Percentiles rank a stretch among this genome's conserved stretches.
Evolutionary conservation across 164 flowering plant species (phyloP).

Genomic region (Echeveria elegans): DNA sequence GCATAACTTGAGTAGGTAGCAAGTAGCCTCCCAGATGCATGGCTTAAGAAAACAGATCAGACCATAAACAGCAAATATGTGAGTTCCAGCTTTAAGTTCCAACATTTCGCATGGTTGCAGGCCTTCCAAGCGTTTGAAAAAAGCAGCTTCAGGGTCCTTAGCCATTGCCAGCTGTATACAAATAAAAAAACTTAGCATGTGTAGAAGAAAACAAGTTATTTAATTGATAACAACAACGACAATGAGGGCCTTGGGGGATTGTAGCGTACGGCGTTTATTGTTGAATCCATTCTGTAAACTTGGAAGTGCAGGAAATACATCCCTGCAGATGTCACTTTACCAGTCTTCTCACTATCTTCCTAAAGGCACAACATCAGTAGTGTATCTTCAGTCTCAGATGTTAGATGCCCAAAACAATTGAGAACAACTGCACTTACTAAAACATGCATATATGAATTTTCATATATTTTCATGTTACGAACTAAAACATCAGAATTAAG

Average conservation of each 20-base stretch:
- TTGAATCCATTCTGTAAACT: slow-evolving; percentile 96
- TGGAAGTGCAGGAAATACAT: slow-evolving; percentile 99
- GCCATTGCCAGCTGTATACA: slow-evolving; percentile 83
- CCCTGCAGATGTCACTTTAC: slow-evolving; percentile 94
- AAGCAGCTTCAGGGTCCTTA: slow-evolving; percentile 94
- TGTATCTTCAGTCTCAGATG: background rate
- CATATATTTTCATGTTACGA: no score
- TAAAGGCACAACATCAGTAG: slow-evolving; percentile 16
- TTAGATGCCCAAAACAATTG: background rate
- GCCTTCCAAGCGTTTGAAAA: slow-evolving; percentile 95
- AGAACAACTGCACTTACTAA: background rate
- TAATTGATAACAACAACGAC: background rate
- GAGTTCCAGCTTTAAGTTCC: slow-evolving; percentile 93
- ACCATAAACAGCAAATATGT: slow-evolving; percentile 99
- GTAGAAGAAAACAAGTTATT: background rate
- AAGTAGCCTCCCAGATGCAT: background rate
- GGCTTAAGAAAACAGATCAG: slow-evolving; percentile 17
- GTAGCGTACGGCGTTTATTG: slow-evolving; percentile 64
- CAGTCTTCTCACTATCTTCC: slow-evolving; percentile 99
- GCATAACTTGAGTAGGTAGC: background rate
- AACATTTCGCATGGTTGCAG: slow-evolving; percentile 97
- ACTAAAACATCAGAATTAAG: no score
- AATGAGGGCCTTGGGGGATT: slow-evolving; percentile 8
- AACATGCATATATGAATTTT: no score
- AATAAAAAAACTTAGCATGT: background rate